A percentile compares a stretch with the other conserved stretches of the same genome.
These are phyloP conservation scores for Clitopilus hobsonii DNA, from an alignment of 768 basidiomycete species.

Conservation along the genomic window DNA sequence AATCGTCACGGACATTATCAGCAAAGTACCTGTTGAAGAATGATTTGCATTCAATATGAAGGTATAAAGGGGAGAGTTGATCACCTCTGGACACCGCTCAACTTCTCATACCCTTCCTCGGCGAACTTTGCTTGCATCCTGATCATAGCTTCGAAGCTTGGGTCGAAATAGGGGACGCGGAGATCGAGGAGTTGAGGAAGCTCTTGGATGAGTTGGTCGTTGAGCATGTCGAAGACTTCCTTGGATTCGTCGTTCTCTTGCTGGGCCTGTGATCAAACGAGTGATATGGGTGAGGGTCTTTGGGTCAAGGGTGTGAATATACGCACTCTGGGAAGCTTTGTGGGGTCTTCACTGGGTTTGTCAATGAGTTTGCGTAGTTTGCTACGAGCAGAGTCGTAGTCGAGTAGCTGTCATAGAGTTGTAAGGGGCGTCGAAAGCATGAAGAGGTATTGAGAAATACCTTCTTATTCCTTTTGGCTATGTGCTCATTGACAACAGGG, in stretches of 20 bases:
- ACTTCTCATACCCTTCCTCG: constrained; percentile 96
- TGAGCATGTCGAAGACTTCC: constrained; percentile 90
- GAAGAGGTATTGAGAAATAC: constrained; percentile 29
- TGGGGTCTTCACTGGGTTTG: constrained; percentile 91
- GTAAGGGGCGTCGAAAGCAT: not conserved
- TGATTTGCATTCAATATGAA: not conserved
- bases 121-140: constrained; percentile 97
- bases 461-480: constrained; percentile 95
- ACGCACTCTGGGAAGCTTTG: constrained; percentile 67
- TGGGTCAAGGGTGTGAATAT: not conserved
- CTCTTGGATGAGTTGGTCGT: constrained; percentile 87
- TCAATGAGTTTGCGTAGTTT: constrained; percentile 85
- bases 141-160: constrained; percentile 98
- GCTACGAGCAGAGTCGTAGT: constrained; percentile 91
- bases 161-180: constrained; percentile 96
- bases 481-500: constrained; percentile 89
- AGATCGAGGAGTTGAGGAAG: constrained; percentile 91
- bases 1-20: constrained; percentile 90
- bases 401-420: constrained; percentile 61
- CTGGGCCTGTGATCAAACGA: constrained; percentile 58
- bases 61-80: constrained; percentile 3
- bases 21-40: constrained; percentile 66
- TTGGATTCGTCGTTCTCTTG: constrained; percentile 94
- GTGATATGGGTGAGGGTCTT: not conserved
- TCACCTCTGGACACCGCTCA: constrained; percentile 89